These are phyloP conservation scores for Penicillium sclerotigenum DNA, from an alignment of 2,329 filamentous ascomycete genomes.

Conservation along the genomic window DNA sequence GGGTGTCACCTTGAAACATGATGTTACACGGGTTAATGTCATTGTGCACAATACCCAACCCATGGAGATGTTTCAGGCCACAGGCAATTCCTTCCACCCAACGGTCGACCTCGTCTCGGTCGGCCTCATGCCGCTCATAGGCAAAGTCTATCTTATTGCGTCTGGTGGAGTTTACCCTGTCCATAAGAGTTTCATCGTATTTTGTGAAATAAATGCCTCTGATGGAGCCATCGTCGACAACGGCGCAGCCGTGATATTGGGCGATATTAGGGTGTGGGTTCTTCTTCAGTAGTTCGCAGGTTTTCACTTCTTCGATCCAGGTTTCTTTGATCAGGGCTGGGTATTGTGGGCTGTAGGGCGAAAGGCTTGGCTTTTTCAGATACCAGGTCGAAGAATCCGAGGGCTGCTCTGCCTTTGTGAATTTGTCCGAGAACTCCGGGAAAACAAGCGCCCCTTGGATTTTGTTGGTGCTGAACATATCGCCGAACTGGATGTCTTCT, in stretches of 20 bases:
- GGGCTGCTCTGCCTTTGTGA: neutral
- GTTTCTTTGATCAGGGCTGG: neutral
- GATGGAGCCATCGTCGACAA: neutral
- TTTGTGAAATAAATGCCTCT: constrained; percentile 3
- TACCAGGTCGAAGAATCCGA: neutral
- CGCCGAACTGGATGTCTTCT: neutral
- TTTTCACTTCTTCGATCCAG: neutral
- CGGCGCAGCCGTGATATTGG: constrained; percentile 5
- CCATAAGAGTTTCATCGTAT: constrained; percentile 6
- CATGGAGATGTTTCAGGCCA: constrained; percentile 80
- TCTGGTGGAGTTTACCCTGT: neutral
- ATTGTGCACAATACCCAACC: constrained; percentile 81
- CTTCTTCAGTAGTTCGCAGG: constrained; percentile 1
- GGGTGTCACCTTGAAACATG: constrained; percentile 57
- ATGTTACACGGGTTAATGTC: constrained; percentile 94
- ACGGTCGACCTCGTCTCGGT: neutral
- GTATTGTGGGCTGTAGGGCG: neutral
- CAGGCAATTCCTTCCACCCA: constrained; percentile 17
- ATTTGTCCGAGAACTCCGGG: constrained; percentile 2
- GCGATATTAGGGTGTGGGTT: constrained; percentile 5
- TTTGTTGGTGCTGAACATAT: constrained; percentile 4
- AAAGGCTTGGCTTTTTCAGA: constrained; percentile 6
- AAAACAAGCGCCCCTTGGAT: neutral
- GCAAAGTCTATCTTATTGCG: neutral
- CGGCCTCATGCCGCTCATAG: neutral